Conservation (phyloP, 306 rosid genomes). For the Carpinus fangiana region DNA sequence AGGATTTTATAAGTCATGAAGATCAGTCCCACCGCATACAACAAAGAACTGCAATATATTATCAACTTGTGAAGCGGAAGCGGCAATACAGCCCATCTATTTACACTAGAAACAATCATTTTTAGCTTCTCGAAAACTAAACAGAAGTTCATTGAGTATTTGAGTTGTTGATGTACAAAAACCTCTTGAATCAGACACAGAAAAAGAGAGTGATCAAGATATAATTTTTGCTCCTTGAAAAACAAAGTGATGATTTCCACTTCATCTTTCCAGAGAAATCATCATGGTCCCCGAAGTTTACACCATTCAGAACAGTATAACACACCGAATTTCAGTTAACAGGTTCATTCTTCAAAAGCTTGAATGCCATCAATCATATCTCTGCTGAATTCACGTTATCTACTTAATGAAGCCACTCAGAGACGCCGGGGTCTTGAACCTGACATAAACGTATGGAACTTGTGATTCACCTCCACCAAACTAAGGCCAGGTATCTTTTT, state of each 20-base stretch:
- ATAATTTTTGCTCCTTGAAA: no score
- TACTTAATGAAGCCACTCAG: neutral
- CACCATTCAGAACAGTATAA: no score
- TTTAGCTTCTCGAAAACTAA: no score
- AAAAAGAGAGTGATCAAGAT: no score
- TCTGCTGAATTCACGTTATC: neutral
- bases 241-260: no score
- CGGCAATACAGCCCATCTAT: neutral
- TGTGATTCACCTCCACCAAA: neutral
- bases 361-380: neutral
- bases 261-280: no score
- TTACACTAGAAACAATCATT: no score
- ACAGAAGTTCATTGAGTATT: no score
- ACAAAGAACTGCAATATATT: neutral
- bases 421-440: neutral
- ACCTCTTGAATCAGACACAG: no score
- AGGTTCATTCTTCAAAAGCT: neutral
- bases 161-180: no score
- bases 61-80: neutral
- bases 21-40: neutral
- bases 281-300: no score
- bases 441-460: neutral
- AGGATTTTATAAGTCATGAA: neutral
- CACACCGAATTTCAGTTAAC: no score
- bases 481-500: neutral